Evolutionary conservation across 2,329 filamentous ascomycete species (phyloP).

Genomic region (Fusarium oxysporum): DNA sequence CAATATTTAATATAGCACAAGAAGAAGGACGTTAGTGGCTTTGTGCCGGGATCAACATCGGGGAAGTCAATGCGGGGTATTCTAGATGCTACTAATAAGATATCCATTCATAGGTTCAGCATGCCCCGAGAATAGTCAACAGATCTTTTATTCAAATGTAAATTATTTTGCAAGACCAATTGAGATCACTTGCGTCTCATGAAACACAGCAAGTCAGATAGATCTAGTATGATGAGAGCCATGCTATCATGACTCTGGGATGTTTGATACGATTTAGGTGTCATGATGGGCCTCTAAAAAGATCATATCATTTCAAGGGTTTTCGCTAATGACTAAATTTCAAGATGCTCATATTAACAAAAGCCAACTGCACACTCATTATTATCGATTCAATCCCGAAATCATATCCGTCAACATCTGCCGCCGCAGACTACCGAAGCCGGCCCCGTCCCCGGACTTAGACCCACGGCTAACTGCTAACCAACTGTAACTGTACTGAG

Average conservation of each 20-base stretch:
- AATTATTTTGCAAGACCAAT: too few species aligned
- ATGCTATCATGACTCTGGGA: slow-evolving; percentile 12
- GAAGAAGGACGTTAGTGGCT: background rate
- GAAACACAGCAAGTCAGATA: too few species aligned
- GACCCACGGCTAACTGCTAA: slow-evolving; percentile 18
- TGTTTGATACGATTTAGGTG: slow-evolving; percentile 3
- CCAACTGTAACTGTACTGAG: background rate
- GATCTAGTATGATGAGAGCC: background rate
- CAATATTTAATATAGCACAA: background rate
- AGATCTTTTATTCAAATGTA: background rate
- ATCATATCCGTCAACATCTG: slow-evolving; percentile 22
- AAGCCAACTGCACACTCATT: background rate
- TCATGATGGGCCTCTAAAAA: slow-evolving; percentile 10
- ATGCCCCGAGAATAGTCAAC: background rate
- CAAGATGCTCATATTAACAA: background rate
- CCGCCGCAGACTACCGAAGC: slow-evolving; percentile 38
- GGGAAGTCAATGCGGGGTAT: slow-evolving; percentile 1
- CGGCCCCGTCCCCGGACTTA: slow-evolving; percentile 10
- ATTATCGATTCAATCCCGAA: background rate
- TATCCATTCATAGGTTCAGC: background rate
- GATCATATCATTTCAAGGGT: background rate
- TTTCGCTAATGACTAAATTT: background rate
- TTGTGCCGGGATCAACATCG: background rate
- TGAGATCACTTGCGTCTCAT: background rate
- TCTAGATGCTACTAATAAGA: background rate